phyloP scores from a whole-genome alignment of 1,284 basidiomycete species.

The Austropuccinia psidii region DNA sequence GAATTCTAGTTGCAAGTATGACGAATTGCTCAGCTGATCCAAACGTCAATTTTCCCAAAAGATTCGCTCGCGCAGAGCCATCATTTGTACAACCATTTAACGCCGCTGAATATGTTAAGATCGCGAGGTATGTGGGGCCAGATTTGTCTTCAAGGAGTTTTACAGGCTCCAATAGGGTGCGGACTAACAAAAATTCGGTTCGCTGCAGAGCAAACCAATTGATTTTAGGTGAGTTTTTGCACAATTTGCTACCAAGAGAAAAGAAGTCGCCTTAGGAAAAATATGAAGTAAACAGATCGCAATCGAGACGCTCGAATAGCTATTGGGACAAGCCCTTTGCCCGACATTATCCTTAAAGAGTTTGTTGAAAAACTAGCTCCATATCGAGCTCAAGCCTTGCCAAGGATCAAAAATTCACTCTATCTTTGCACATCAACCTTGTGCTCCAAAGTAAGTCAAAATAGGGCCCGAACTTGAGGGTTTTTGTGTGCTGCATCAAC shows the following conservation, averaged over 20 bases:
- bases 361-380: slow-evolving; percentile 12
- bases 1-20: background rate
- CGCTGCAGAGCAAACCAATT: slow-evolving; percentile 3
- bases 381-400: slow-evolving; percentile 4
- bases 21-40: background rate
- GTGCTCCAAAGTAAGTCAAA: slow-evolving; percentile 22
- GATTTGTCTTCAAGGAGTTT: background rate
- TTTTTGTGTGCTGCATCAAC: background rate
- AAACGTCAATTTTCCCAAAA: slow-evolving; percentile 13
- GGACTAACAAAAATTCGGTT: background rate
- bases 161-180: background rate
- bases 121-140: background rate
- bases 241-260: background rate
- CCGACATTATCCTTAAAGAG: slow-evolving; percentile 10
- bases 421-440: slow-evolving; percentile 19
- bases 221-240: background rate
- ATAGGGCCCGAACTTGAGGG: background rate
- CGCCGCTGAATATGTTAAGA: slow-evolving; percentile 35
- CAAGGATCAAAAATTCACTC: background rate
- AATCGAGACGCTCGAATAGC: slow-evolving; percentile 29
- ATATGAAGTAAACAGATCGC: slow-evolving; percentile 1
- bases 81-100: slow-evolving; percentile 41
- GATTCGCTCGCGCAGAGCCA: slow-evolving; percentile 39
- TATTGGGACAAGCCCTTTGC: slow-evolving; percentile 10
- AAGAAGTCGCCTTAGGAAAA: background rate